Percentiles rank a stretch among this genome's conserved stretches.
phyloP scores from a whole-genome alignment of 495 filamentous ascomycete species.

The Trichoderma reesei region DNA sequence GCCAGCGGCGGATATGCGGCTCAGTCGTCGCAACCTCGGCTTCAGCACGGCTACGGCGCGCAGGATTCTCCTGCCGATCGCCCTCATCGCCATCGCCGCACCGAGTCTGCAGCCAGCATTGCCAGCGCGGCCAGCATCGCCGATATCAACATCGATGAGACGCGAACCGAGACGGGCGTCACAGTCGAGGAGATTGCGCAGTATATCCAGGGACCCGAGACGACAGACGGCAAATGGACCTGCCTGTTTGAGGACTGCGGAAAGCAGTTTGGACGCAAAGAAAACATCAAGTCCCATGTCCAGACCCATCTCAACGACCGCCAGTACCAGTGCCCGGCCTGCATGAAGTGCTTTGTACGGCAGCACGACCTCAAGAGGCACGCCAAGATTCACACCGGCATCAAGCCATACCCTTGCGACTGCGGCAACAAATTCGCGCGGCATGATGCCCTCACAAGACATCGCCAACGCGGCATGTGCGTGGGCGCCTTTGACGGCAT shows the following conservation, averaged over 20 bases:
- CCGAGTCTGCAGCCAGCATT: slow-evolving; percentile 38
- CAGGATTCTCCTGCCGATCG: slow-evolving; percentile 2
- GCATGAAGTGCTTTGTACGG: slow-evolving; percentile 88
- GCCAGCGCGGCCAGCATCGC: slow-evolving; percentile 44
- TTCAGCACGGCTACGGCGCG: slow-evolving; percentile 3
- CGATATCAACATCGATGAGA: slow-evolving; percentile 47
- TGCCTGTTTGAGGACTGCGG: slow-evolving; percentile 74
- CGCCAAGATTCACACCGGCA: slow-evolving; percentile 87
- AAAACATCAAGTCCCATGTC: slow-evolving; percentile 96
- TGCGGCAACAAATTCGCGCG: slow-evolving; percentile 88
- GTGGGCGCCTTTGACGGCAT: slow-evolving; percentile 81
- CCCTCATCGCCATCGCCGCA: slow-evolving; percentile 29
- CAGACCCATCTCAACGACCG: slow-evolving; percentile 95
- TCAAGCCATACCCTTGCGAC: slow-evolving; percentile 83
- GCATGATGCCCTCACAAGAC: slow-evolving; percentile 88
- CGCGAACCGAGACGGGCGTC: slow-evolving; percentile 61
- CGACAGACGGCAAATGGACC: slow-evolving; percentile 68
- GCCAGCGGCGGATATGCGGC: slow-evolving; percentile 5
- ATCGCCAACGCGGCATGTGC: slow-evolving; percentile 91
- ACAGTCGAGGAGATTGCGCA: slow-evolving; percentile 76
- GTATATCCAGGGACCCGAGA: slow-evolving; percentile 73
- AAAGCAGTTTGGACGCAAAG: slow-evolving; percentile 82
- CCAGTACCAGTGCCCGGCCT: slow-evolving; percentile 81
- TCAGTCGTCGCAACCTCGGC: slow-evolving; percentile 22
- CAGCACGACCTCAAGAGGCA: slow-evolving; percentile 96